Evolutionary conservation across 495 filamentous ascomycete genomes (phyloP).

Genomic region (Daldinia grandis): DNA sequence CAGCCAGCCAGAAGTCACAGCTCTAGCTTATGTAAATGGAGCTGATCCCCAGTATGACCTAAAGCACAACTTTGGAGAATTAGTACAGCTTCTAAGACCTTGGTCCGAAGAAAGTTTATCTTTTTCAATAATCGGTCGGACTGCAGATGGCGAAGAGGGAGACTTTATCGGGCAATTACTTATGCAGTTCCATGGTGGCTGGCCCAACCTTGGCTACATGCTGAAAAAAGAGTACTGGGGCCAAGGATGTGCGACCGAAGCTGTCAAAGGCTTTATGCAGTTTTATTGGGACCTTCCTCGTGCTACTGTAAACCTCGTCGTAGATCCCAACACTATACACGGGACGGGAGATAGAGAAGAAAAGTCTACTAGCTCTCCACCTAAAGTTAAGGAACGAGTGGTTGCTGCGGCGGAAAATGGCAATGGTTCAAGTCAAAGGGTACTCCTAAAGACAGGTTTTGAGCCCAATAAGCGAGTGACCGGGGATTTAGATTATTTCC

Average conservation of each 20-base stretch:
- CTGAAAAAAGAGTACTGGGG: background rate
- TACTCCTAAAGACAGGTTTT: background rate
- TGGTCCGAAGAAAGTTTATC: background rate
- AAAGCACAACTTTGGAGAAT: background rate
- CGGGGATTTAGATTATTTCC: too few species aligned
- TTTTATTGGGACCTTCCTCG: background rate
- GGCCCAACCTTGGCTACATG: background rate
- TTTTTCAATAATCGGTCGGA: background rate
- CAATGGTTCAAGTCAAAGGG: background rate
- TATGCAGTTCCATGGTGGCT: background rate
- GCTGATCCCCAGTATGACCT: background rate
- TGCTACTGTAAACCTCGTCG: background rate
- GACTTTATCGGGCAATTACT: background rate
- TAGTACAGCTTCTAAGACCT: background rate
- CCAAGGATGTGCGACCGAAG: background rate
- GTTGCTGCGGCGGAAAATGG: background rate
- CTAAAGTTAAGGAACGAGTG: background rate
- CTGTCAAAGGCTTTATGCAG: background rate
- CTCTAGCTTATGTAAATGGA: background rate
- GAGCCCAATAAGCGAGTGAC: too few species aligned
- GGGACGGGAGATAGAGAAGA: too few species aligned
- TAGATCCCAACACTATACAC: background rate
- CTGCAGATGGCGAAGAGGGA: background rate
- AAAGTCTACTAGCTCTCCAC: background rate
- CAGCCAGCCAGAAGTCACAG: background rate